Percentiles rank a stretch among this genome's conserved stretches.
Evolutionary conservation across 495 filamentous ascomycete genomes (phyloP).

Genomic region (Trichoderma reesei): DNA sequence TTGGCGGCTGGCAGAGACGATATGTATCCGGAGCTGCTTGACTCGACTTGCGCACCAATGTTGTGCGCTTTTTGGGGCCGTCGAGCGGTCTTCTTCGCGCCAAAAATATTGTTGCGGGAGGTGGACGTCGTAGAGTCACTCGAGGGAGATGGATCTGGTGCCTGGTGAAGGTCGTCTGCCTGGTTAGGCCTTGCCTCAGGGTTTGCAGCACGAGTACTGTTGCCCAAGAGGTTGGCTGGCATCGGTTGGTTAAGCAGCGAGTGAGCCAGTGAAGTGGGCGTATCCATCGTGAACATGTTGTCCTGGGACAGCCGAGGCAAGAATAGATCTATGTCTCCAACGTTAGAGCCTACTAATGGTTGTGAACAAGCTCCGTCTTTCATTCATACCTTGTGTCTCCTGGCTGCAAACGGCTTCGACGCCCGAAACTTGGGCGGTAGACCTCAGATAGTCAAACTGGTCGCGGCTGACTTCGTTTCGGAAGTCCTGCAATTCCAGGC

Average conservation of each 20-base stretch:
- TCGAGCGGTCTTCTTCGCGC: neutral
- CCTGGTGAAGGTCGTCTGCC: neutral
- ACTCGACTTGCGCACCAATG: neutral
- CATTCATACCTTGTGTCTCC: neutral
- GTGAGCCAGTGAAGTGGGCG: neutral
- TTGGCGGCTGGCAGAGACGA: neutral
- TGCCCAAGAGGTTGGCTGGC: neutral
- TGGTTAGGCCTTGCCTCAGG: neutral
- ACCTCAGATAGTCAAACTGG: neutral
- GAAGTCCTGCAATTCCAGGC: neutral
- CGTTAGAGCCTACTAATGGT: neutral
- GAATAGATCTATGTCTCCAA: neutral
- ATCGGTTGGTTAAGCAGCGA: neutral
- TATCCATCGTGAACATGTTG: neutral
- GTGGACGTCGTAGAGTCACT: neutral
- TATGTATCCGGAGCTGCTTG: neutral
- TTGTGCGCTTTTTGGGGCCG: neutral
- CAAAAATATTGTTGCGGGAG: neutral
- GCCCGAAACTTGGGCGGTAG: neutral
- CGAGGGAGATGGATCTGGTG: neutral
- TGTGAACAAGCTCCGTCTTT: neutral
- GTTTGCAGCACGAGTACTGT: neutral
- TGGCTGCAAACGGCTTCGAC: neutral
- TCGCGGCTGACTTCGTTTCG: neutral
- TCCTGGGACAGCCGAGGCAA: neutral